These are phyloP conservation scores for Aschersonia sp. DNA, from an alignment of 2,329 filamentous ascomycete genomes.

Conservation along the genomic window DNA sequence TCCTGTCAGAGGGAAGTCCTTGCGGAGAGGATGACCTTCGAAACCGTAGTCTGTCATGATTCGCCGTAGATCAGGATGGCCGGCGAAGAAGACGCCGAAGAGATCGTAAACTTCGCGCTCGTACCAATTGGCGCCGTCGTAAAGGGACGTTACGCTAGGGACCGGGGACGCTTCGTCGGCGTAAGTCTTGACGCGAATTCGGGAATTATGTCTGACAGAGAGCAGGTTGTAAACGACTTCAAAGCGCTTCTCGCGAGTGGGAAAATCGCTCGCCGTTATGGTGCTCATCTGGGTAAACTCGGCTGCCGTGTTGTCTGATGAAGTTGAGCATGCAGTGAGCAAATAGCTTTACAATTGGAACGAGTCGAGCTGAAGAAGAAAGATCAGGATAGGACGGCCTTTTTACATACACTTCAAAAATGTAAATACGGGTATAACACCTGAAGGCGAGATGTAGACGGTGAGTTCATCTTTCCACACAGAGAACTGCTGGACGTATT, in stretches of 20 bases:
- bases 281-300: conserved; percentile 91
- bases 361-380: neutral
- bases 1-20: conserved; percentile 94
- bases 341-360: neutral
- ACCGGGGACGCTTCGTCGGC: conserved; percentile 92
- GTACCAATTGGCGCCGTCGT: conserved; percentile 96
- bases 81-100: conserved; percentile 92
- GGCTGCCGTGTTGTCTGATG: conserved; percentile 77
- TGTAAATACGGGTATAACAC: conserved; percentile 78
- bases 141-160: conserved; percentile 73
- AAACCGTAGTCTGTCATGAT: conserved; percentile 99
- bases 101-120: conserved; percentile 96
- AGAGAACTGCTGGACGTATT: conserved; percentile 98
- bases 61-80: conserved; percentile 85
- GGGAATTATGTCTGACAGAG: conserved; percentile 88
- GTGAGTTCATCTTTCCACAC: conserved; percentile 99
- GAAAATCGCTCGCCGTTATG: conserved; percentile 91
- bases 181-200: conserved; percentile 97
- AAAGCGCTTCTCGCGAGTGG: conserved; percentile 88
- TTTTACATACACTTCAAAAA: conserved; percentile 64
- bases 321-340: neutral
- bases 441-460: conserved; percentile 79
- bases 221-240: conserved; percentile 97
- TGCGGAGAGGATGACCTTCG: conserved; percentile 90
- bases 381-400: neutral